Evolutionary conservation across 1,139 yeast species (phyloP), one percentile per base, ranked within the genome.

Genomic region (Meyerozyma elateridarum): DNA sequence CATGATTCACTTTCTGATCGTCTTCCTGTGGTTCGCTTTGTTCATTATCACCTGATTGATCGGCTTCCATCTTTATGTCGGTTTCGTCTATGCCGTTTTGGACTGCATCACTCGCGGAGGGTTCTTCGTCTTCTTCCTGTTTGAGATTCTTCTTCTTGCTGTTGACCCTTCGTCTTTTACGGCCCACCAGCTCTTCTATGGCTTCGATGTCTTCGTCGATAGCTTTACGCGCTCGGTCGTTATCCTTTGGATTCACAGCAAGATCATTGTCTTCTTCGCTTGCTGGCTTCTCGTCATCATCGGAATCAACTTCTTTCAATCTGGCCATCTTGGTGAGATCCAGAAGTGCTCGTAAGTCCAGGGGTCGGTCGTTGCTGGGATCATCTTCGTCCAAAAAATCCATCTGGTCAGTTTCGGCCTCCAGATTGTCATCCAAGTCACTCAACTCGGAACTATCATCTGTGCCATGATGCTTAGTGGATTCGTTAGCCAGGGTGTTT

Each of bases 351-450:
- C 56, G 58, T 37, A 68, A 56, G 40, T 68, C 73, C 40, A 66
- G 61, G 4, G 47, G 60, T 24, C 49, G 50, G 19, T 55, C 56
- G 7, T 46, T 44, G 15, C 52, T 38, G 36, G 49, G 51, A 15
- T 39, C 39, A 26, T 61, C 68, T 35, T 64, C 71, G 22, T 65
- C 71, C 36, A 68, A 48, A 41, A 68, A 68, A 46, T 77, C 85
- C 81, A 82, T 76, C 42, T 73, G 76, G 49, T 82, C 93, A 2
- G 93, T 83, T 52, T 83, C 93, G 4, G 87, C 89, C 51, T 83
- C 91, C 5, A 87, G 78, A 38, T 73, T 67, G 36, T 76, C 87
- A 32, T 76, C 79, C 40, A 77, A 58, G 41, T 78, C 85, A 32
- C 83, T 65, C 31, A 68, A 52, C 38, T 68, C 74, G 4, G 71